phyloP scores from a whole-genome alignment of 257 asterid species.

The Nicotiana sylvestris region DNA sequence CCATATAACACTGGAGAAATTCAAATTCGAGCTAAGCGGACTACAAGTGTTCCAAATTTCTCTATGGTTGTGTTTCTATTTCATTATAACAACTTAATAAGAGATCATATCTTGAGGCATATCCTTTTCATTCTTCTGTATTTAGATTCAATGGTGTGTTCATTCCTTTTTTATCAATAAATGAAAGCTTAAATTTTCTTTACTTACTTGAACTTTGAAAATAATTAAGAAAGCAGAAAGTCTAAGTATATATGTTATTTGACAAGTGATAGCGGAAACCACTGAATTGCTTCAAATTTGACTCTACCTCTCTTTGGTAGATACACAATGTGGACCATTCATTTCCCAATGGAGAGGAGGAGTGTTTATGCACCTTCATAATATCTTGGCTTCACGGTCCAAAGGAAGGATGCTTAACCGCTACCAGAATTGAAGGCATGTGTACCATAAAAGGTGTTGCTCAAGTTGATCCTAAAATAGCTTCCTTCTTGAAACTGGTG shows the following conservation, averaged over 20 bases:
- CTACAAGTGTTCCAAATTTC: too few relatives aligned
- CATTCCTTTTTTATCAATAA: neutral
- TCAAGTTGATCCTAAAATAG: conserved; percentile 33
- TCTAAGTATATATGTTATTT: neutral
- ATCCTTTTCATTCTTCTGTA: neutral
- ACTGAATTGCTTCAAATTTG: neutral
- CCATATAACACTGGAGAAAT: neutral
- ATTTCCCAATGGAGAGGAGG: conserved; percentile 40
- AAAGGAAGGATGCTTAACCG: conserved; percentile 30
- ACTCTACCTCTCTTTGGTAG: conserved; percentile 18
- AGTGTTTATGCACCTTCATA: conserved; percentile 51
- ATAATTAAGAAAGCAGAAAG: neutral
- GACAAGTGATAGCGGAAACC: neutral
- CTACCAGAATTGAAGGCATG: conserved; percentile 27
- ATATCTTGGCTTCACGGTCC: conserved; percentile 55
- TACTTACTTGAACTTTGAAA: neutral
- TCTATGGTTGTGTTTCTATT: too few relatives aligned
- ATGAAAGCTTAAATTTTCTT: neutral
- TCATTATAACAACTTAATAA: too few relatives aligned
- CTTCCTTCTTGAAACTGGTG: conserved; percentile 33
- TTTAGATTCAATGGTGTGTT: neutral
- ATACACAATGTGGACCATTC: conserved; percentile 38
- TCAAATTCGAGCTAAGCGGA: neutral
- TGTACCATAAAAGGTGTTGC: conserved; percentile 23
- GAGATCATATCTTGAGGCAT: too few relatives aligned